These are phyloP conservation scores for Taphrina wiesneri DNA, from an alignment of 1,139 yeast species.

Conservation along the genomic window DNA sequence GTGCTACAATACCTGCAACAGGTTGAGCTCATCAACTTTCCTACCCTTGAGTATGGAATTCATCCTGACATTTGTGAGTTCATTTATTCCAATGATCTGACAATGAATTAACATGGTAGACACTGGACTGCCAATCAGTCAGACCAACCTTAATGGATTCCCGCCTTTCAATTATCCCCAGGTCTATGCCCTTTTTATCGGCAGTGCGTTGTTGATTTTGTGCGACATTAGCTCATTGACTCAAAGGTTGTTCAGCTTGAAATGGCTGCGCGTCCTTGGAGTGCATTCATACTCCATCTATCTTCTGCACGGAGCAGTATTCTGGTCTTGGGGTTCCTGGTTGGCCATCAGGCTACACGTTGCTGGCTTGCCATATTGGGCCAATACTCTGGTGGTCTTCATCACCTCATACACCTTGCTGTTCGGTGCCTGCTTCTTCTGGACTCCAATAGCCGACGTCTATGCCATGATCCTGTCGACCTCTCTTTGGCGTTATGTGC, in stretches of 20 bases:
- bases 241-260: not conserved
- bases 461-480: conserved; percentile 8
- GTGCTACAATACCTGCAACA: conserved; percentile 5
- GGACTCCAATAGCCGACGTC: conserved; percentile 12
- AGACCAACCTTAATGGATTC: not conserved
- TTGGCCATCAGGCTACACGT: not conserved
- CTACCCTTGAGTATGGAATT: conserved; percentile 7
- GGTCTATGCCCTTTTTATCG: conserved; percentile 14
- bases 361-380: conserved; percentile 6
- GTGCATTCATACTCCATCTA: conserved; percentile 8
- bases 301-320: conserved; percentile 7
- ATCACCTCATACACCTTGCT: not conserved
- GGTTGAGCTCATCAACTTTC: not conserved
- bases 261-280: conserved; percentile 4
- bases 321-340: conserved; percentile 9
- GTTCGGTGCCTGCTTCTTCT: not conserved
- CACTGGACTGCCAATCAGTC: not conserved
- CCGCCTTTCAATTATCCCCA: conserved; percentile 15
- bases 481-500: conserved; percentile 4
- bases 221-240: not conserved
- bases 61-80: conserved; percentile 7
- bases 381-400: conserved; percentile 1
- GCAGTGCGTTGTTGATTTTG: not conserved
- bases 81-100: not conserved
- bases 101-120: not conserved